phyloP scores from a whole-genome alignment of 208 protist species.

The Trypanosoma rangeli region DNA sequence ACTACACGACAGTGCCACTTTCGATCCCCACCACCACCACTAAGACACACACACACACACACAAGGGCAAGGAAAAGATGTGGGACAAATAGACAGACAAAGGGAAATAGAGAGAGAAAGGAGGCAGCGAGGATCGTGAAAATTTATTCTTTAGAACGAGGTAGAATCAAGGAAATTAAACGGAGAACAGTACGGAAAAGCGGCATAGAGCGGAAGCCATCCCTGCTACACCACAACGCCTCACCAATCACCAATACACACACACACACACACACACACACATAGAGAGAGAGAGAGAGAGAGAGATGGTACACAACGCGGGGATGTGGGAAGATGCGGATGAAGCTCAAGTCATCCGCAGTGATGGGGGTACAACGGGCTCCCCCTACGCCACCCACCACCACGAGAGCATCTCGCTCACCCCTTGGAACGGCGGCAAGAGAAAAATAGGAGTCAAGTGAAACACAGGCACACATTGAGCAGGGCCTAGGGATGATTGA shows the following conservation, averaged over 20 bases:
- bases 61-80: background rate
- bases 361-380: no score
- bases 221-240: no score
- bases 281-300: slow-evolving; percentile 39
- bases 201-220: no score
- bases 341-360: no score
- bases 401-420: no score
- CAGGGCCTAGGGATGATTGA: background rate
- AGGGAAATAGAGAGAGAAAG: background rate
- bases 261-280: slow-evolving; percentile 16
- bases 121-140: background rate
- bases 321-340: no score
- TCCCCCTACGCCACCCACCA: no score
- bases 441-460: no score
- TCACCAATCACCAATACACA: background rate
- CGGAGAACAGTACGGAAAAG: background rate
- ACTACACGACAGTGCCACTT: background rate
- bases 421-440: no score
- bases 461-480: no score
- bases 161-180: background rate
- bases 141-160: background rate
- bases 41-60: background rate
- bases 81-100: background rate
- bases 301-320: background rate
- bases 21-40: background rate